A percentile compares a stretch with the other conserved stretches of the same genome.
Evolutionary conservation across 192 early-diverging fungal genomes (phyloP).

Genomic region (Neocallimastix lanati): DNA sequence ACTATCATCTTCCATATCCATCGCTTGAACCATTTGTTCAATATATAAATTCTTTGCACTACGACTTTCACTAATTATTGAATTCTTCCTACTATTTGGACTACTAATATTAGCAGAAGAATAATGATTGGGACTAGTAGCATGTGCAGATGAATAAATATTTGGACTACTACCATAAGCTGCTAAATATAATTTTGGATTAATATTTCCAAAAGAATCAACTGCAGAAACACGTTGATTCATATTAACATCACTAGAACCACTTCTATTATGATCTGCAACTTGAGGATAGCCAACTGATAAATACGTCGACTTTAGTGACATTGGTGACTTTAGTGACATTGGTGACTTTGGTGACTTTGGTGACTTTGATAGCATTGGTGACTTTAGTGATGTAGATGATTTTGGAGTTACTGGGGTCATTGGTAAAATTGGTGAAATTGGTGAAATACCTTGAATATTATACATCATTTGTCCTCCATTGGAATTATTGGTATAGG

Average conservation of each 20-base stretch:
- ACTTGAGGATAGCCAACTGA: no score
- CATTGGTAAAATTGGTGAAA: no score
- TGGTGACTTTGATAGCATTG: not conserved
- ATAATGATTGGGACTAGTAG: not conserved
- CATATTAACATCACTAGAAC: not conserved
- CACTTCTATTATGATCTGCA: no score
- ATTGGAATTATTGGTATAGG: not conserved
- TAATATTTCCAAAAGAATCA: not conserved
- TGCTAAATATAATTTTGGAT: not conserved
- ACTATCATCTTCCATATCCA: not conserved
- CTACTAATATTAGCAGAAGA: not conserved
- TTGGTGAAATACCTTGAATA: not conserved
- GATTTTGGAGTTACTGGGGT: no score
- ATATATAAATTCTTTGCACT: not conserved
- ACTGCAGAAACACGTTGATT: not conserved
- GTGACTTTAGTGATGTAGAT: not conserved
- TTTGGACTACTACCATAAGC: not conserved
- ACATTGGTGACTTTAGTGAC: not conserved
- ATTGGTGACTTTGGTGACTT: not conserved
- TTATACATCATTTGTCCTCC: not conserved
- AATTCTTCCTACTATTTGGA: not conserved
- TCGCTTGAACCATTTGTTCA: not conserved
- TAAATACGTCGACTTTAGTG: no score
- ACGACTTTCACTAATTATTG: not conserved
- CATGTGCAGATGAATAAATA: no score